Evolutionary conservation across 2,329 filamentous ascomycete species (phyloP).

Genomic region (Pseudocercospora pini-densiflorae): DNA sequence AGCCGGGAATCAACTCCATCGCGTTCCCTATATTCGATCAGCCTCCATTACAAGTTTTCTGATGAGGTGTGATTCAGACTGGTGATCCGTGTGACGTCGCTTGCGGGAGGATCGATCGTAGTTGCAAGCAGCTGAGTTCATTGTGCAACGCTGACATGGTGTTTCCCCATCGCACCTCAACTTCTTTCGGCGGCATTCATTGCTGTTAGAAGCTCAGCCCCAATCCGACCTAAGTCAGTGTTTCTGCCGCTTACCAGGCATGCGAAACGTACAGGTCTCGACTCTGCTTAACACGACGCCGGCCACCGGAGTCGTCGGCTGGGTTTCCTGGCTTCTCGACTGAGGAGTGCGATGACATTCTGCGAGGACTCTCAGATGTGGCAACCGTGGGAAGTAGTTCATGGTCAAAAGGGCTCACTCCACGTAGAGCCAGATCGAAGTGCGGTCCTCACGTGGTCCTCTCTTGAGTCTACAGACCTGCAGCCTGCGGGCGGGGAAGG

Average conservation of each 20-base stretch:
- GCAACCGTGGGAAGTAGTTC: background rate
- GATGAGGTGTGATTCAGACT: background rate
- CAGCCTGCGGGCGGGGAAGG: conserved; percentile 1
- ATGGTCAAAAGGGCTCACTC: conserved; percentile 1
- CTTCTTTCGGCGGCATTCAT: conserved; percentile 4
- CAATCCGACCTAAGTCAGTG: background rate
- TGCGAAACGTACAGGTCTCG: conserved; percentile 3
- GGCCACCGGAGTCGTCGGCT: background rate
- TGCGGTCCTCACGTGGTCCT: background rate
- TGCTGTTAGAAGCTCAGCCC: background rate
- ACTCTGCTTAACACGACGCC: conserved; percentile 1
- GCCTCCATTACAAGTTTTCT: background rate
- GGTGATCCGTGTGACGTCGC: conserved; percentile 1
- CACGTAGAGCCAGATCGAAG: background rate
- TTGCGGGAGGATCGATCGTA: conserved; percentile 4
- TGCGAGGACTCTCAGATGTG: background rate
- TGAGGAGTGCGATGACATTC: conserved; percentile 1
- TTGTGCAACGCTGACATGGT: background rate
- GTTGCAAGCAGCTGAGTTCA: background rate
- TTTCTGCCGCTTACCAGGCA: background rate
- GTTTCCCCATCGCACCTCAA: conserved; percentile 1
- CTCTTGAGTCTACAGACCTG: background rate
- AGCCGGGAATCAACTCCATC: conserved; percentile 4
- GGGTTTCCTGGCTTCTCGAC: background rate
- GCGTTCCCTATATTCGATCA: conserved; percentile 3